Percentiles rank a stretch among this genome's conserved stretches.
Conservation (phyloP, 352 stramenopile genomes). For the Phytophthora megakarya region DNA sequence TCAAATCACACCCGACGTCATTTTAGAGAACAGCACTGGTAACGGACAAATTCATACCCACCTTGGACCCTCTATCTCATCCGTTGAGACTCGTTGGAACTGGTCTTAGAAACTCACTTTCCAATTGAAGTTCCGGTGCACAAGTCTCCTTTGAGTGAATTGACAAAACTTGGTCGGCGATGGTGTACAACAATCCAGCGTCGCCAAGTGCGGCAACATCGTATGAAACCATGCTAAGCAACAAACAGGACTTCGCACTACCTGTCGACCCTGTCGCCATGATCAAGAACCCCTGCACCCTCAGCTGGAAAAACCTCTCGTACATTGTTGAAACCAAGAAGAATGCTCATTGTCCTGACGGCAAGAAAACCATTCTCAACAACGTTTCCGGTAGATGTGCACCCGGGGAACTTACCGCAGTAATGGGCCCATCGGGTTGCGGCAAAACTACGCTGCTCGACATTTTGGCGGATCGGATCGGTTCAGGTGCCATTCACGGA, state of each 20-base stretch:
- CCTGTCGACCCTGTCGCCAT: neutral
- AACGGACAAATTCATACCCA: conserved; percentile 9
- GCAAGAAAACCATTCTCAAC: conserved; percentile 54
- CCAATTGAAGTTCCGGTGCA: neutral
- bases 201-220: conserved; percentile 19
- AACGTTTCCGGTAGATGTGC: conserved; percentile 58
- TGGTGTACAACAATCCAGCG: conserved; percentile 12
- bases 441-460: conserved; percentile 77
- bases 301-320: conserved; percentile 30
- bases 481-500: conserved; percentile 41
- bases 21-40: too few species aligned
- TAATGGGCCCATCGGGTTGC: conserved; percentile 64
- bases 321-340: conserved; percentile 33
- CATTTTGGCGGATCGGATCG: conserved; percentile 54
- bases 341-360: conserved; percentile 7
- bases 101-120: conserved; percentile 6
- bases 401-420: conserved; percentile 62
- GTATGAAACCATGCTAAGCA: conserved; percentile 8
- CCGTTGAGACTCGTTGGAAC: conserved; percentile 12
- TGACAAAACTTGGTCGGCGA: neutral
- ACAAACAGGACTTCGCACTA: conserved; percentile 8
- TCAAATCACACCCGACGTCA: neutral
- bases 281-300: conserved; percentile 21
- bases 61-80: conserved; percentile 7
- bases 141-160: neutral